These are phyloP conservation scores for Microcyclosporella mali DNA, from an alignment of 2,329 filamentous ascomycete genomes.

Conservation along the genomic window DNA sequence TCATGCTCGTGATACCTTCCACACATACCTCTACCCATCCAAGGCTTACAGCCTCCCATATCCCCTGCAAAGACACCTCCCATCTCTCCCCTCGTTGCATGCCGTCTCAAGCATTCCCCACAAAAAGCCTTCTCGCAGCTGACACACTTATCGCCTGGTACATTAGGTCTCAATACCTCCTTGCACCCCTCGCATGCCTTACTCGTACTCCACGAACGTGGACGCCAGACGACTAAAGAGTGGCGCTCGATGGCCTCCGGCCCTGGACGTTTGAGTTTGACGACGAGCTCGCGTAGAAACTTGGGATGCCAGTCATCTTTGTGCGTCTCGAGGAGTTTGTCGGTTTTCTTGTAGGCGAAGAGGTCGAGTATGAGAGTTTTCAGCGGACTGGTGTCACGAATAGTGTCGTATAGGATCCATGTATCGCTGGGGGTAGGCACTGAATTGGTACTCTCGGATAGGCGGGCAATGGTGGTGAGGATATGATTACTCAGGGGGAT, in stretches of 20 bases:
- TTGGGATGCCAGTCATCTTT: conserved; percentile 44
- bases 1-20: conserved; percentile 34
- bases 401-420: conserved; percentile 42
- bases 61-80: conserved; percentile 25
- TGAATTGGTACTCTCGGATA: conserved; percentile 44
- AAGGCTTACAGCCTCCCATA: conserved; percentile 36
- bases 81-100: conserved; percentile 21
- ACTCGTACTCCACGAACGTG: conserved; percentile 29
- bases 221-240: conserved; percentile 35
- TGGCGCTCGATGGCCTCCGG: conserved; percentile 39
- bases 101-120: conserved; percentile 33
- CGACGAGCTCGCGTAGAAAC: conserved; percentile 43
- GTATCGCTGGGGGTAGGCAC: conserved; percentile 46
- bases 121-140: conserved; percentile 41
- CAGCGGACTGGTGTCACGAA: conserved; percentile 36
- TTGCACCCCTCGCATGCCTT: conserved; percentile 37
- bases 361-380: conserved; percentile 42
- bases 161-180: conserved; percentile 34
- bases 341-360: conserved; percentile 49
- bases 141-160: conserved; percentile 35
- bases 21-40: conserved; percentile 31
- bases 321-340: conserved; percentile 42
- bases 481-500: conserved; percentile 42
- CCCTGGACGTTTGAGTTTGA: conserved; percentile 43
- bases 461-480: conserved; percentile 38